These are phyloP conservation scores for Capsella bursapastoris DNA, from an alignment of 345 rosid species.

Conservation along the genomic window DNA sequence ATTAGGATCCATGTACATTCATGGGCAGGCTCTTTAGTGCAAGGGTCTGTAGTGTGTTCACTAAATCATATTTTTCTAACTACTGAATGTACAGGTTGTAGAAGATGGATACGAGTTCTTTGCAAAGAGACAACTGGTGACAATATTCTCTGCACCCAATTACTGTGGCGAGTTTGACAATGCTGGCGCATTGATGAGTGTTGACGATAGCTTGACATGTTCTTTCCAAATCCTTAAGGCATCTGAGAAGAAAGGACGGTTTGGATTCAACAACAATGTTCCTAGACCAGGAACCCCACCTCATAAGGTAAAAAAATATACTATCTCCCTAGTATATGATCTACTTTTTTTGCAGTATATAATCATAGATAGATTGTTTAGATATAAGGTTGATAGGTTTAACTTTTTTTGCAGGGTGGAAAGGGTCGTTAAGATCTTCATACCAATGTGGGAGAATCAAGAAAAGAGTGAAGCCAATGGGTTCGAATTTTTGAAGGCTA, in stretches of 20 bases:
- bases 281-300: constrained; percentile 40
- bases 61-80: not conserved
- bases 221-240: constrained; percentile 84
- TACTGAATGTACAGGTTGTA: constrained; percentile 60
- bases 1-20: not conserved
- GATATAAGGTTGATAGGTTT: not conserved
- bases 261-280: constrained; percentile 49
- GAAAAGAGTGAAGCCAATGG: constrained; percentile 15
- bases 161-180: constrained; percentile 93
- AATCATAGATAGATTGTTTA: not conserved
- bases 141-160: constrained; percentile 89
- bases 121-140: constrained; percentile 75
- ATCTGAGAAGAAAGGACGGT: constrained; percentile 59
- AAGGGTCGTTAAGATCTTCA: not conserved
- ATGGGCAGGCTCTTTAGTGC: not conserved
- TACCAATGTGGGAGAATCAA: not conserved
- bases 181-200: constrained; percentile 94
- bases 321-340: not conserved
- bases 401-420: constrained; percentile 15
- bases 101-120: constrained; percentile 93
- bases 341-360: not conserved
- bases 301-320: constrained; percentile 20
- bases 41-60: not conserved
- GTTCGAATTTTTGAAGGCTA: constrained; percentile 7
- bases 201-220: constrained; percentile 76